Conservation (phyloP, 2,329 filamentous ascomycete genomes). For the Epichloe bromicola region DNA sequence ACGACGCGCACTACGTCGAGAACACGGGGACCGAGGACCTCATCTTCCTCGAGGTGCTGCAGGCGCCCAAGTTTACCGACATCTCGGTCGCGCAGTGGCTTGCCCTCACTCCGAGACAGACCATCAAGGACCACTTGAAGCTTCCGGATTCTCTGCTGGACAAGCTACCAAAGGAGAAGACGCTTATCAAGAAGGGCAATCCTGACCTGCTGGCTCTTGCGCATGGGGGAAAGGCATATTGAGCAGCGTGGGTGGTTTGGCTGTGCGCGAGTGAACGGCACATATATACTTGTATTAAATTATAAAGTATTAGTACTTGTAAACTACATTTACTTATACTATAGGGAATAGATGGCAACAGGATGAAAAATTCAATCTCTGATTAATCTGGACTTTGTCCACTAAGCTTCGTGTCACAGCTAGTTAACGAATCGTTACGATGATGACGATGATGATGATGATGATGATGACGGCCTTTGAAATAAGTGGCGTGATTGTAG, state of each 20-base stretch:
- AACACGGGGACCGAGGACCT: constrained; percentile 45
- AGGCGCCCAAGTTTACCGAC: constrained; percentile 37
- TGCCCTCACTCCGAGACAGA: constrained; percentile 41
- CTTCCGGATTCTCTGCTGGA: constrained; percentile 24
- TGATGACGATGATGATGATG: too few relatives aligned
- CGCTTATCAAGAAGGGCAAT: constrained; percentile 28
- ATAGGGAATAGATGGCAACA: too few relatives aligned
- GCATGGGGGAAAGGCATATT: constrained; percentile 10
- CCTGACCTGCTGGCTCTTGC: constrained; percentile 20
- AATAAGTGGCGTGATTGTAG: too few relatives aligned
- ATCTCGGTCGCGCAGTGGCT: constrained; percentile 46
- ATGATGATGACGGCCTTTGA: too few relatives aligned
- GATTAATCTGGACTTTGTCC: too few relatives aligned
- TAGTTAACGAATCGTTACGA: too few relatives aligned
- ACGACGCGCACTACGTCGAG: constrained; percentile 45
- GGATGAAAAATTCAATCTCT: fast-evolving
- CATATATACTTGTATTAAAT: too few relatives aligned
- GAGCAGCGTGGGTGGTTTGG: neutral
- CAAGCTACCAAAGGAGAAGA: constrained; percentile 27
- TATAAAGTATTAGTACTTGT: too few relatives aligned
- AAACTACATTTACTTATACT: too few relatives aligned
- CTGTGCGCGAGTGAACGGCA: neutral
- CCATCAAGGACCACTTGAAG: constrained; percentile 43
- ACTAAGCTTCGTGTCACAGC: too few relatives aligned
- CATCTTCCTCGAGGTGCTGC: constrained; percentile 46